Evolutionary conservation across 768 basidiomycete species (phyloP), one percentile per base, ranked within the genome.

Genomic region (Clavulina sp.): DNA sequence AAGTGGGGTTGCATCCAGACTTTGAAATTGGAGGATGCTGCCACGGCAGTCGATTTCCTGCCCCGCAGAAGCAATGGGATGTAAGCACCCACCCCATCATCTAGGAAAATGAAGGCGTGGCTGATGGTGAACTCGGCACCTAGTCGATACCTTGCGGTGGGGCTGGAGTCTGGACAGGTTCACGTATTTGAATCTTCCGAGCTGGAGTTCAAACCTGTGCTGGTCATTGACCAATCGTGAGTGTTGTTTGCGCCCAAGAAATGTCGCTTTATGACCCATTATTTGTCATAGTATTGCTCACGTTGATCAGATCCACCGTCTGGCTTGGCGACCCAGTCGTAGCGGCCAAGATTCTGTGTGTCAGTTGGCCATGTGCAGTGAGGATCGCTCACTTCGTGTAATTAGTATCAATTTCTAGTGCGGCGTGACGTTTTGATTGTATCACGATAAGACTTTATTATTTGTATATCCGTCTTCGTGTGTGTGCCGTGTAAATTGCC

Each of bases 311-410:
- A 74, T 96, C 48, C 78, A 91, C 58, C 74, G 75, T 52, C 67
- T 95, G 51, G 71, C 78, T n/a, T 96, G 87, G 86, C 73, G 81
- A 33, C 77, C 80, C 29, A 16, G 32, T 24, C 24, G 21, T 41
- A 6, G 30, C 16, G 4, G 1, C 48, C 40, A 52, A 34, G 7
- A 48, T 46, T n/a, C n/a, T 9, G 47, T 24, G 32, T n/a, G 62
- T 52, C 71, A 77, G 54, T 72, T 96, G 49, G 92, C 87, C 31
- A 87, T 80, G 53, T 87, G 87, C 60, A 85, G 86, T 64, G 88
- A 93, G 69, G 92, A 96, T 72, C 80, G 85, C 70, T 84, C 83
- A 70, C 69, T 92, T 66, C 82, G 78, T 65, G 72, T 93, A 68
- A 68, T 78, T 65, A 70, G 70, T 61, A 69, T 86, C 68, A 38